phyloP scores from a whole-genome alignment of 2,329 filamentous ascomycete genomes.

The Curvularia hawaiiensis region DNA sequence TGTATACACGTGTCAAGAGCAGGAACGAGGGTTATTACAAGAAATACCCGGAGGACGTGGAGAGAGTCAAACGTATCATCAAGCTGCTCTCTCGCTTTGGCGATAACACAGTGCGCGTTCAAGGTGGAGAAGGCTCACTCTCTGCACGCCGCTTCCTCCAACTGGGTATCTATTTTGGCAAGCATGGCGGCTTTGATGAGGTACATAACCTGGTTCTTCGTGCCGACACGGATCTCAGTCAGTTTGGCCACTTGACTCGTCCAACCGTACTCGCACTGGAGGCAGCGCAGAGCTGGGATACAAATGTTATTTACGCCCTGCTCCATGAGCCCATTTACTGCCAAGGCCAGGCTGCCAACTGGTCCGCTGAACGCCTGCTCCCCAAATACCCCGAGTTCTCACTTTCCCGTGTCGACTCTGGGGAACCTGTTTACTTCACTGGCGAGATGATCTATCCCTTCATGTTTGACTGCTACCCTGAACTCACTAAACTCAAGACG shows the following conservation, averaged over 20 bases:
- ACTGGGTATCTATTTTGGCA: constrained; percentile 77
- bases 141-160: constrained; percentile 77
- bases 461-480: constrained; percentile 80
- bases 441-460: constrained; percentile 92
- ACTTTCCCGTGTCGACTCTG: constrained; percentile 43
- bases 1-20: constrained; percentile 70
- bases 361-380: constrained; percentile 74
- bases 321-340: constrained; percentile 91
- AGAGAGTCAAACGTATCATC: constrained; percentile 69
- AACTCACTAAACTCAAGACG: constrained; percentile 70
- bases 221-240: constrained; percentile 73
- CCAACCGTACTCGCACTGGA: constrained; percentile 74
- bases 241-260: constrained; percentile 76
- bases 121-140: constrained; percentile 70
- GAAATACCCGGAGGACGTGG: constrained; percentile 83
- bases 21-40: constrained; percentile 80
- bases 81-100: constrained; percentile 63
- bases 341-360: constrained; percentile 68
- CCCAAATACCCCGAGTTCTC: constrained; percentile 54
- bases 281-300: constrained; percentile 70
- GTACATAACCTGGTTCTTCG: constrained; percentile 66
- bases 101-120: constrained; percentile 66
- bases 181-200: constrained; percentile 59
- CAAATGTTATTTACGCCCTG: constrained; percentile 80
- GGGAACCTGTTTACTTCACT: constrained; percentile 73